Evolutionary conservation across 768 basidiomycete genomes (phyloP).

Genomic region (Coprinopsis marcescibilis): DNA sequence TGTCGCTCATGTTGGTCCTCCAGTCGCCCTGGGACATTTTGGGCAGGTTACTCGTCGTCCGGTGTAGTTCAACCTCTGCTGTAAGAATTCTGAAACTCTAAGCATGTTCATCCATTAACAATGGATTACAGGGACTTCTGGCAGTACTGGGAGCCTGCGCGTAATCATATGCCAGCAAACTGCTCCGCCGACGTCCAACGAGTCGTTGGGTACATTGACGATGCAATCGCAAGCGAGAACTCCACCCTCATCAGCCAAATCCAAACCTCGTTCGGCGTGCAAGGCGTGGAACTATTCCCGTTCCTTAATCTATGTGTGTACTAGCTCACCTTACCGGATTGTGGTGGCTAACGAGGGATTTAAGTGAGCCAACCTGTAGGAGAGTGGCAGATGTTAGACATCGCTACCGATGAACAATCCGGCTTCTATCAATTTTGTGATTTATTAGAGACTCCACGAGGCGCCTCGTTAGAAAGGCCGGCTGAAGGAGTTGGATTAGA

Average conservation of each 20-base stretch:
- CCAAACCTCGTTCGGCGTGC: conserved; percentile 55
- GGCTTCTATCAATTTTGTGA: conserved; percentile 60
- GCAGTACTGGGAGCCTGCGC: conserved; percentile 69
- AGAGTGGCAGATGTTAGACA: conserved; percentile 64
- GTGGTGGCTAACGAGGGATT: conserved; percentile 28
- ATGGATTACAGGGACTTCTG: conserved; percentile 44
- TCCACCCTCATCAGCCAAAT: conserved; percentile 41
- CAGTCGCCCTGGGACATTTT: conserved; percentile 55
- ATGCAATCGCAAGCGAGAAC: conserved; percentile 42
- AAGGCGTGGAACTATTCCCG: conserved; percentile 51
- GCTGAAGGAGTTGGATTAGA: conserved; percentile 55
- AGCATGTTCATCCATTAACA: background rate
- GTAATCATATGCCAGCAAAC: conserved; percentile 60
- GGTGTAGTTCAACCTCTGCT: conserved; percentile 59
- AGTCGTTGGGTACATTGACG: conserved; percentile 56
- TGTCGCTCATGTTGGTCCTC: too few relatives aligned
- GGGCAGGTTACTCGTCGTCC: conserved; percentile 60
- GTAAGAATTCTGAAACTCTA: conserved; percentile 25
- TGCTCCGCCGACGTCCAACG: conserved; percentile 68
- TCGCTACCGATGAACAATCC: conserved; percentile 38
- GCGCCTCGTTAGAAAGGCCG: conserved; percentile 41
- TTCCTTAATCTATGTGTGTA: conserved; percentile 50
- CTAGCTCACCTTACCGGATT: conserved; percentile 21
- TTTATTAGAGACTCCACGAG: conserved; percentile 54
- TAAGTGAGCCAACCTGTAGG: conserved; percentile 51